Percentiles rank a stretch among this genome's conserved stretches.
Evolutionary conservation across 2,329 filamentous ascomycete species (phyloP).

Genomic region (Proliferodiscus dingleyae): DNA sequence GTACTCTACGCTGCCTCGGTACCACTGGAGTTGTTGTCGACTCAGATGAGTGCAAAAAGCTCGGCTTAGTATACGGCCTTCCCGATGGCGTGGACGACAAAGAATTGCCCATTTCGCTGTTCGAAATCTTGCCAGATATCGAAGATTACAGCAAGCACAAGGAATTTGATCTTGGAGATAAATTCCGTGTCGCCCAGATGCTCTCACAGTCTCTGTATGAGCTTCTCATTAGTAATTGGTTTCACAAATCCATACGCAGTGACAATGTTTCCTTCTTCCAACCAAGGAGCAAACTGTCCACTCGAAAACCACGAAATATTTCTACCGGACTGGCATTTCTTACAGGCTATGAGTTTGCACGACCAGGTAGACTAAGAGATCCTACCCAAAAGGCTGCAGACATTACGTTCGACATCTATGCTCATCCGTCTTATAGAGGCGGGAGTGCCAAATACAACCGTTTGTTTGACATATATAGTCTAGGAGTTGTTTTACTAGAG

Average conservation of each 20-base stretch:
- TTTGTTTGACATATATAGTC: constrained; percentile 37
- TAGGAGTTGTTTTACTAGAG: constrained; percentile 45
- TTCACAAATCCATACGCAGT: background rate
- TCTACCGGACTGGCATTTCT: background rate
- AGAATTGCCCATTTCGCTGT: background rate
- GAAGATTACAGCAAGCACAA: background rate
- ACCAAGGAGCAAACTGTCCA: background rate
- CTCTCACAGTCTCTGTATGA: background rate
- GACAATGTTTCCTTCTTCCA: background rate
- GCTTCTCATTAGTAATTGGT: background rate
- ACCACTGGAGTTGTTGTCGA: background rate
- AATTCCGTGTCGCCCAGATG: background rate
- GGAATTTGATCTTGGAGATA: background rate
- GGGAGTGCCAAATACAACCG: constrained; percentile 22
- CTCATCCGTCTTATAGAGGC: background rate
- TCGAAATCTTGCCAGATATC: background rate
- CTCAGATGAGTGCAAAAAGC: background rate
- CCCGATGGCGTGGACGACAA: background rate
- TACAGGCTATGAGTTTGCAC: background rate
- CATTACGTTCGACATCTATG: background rate
- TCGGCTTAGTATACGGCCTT: background rate
- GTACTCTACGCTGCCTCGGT: background rate
- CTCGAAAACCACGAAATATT: background rate
- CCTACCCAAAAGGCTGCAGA: background rate
- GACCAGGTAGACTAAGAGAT: background rate